Evolutionary conservation across 345 rosid genomes (phyloP).

Genomic region (Moricandia arvensis): DNA sequence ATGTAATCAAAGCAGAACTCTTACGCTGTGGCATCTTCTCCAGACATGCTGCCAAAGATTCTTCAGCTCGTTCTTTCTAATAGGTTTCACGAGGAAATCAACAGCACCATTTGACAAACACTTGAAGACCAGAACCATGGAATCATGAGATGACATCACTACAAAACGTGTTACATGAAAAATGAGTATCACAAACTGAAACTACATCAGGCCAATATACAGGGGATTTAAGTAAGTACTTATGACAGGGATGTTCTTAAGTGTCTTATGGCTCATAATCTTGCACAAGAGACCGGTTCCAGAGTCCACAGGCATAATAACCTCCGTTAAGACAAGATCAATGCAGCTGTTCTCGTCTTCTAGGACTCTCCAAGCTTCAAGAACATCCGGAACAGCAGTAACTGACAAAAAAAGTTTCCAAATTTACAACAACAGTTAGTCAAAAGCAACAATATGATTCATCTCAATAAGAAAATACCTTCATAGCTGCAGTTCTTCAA

Average conservation of each 20-base stretch:
- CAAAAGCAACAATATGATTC: conserved; percentile 12
- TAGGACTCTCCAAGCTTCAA: conserved; percentile 71
- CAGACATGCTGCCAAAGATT: conserved; percentile 89
- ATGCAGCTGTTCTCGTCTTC: conserved; percentile 59
- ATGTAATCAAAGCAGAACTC: conserved; percentile 27
- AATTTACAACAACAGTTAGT: conserved; percentile 8
- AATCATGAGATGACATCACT: conserved; percentile 89
- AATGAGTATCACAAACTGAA: conserved; percentile 16
- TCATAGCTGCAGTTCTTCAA: conserved; percentile 81
- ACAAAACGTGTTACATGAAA: conserved; percentile 32
- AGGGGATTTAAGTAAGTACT: conserved; percentile 41
- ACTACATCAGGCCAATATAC: neutral
- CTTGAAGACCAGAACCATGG: conserved; percentile 75
- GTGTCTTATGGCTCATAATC: conserved; percentile 68
- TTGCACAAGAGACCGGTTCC: conserved; percentile 70
- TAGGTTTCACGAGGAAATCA: conserved; percentile 80
- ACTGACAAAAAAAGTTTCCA: conserved; percentile 44
- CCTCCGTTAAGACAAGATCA: conserved; percentile 77
- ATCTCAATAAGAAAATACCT: conserved; percentile 43
- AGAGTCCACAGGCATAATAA: conserved; percentile 65
- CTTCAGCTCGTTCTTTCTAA: conserved; percentile 81
- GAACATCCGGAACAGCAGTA: conserved; percentile 54
- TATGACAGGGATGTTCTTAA: conserved; percentile 70
- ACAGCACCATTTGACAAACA: conserved; percentile 86
- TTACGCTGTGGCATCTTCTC: conserved; percentile 81